Base-by-base conservation (phyloP, 495 filamentous ascomycete species). In the Baudoinia panamericana region DNA sequence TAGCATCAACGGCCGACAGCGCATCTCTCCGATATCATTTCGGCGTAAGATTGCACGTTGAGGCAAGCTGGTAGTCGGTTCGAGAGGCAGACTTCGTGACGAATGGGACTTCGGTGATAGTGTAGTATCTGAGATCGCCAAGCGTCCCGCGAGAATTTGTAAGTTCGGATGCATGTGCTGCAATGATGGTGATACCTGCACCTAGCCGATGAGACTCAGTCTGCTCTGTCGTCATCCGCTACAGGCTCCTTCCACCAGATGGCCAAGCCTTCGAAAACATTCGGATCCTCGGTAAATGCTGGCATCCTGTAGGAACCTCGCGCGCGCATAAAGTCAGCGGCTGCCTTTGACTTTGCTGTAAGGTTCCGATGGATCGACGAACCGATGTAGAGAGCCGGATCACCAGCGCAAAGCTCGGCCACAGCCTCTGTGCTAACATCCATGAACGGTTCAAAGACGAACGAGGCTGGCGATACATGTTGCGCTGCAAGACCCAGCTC, bases 401-500 rank as follows among this genome's bases (percentile, higher is more conserved):
- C 38, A 2, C 3, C 19, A 2, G 11, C 11, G 5, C 22, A 32
- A 5, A 41, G 20, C 5, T 28, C 22, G n/a, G 7, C 12, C 11
- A 21, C 23, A 18, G 8, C 8, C 12, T 29, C 20, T 12, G 13
- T 2, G 7, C 30, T 21, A 3, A 43, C 2, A 4, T 46, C 35
- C 43, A 46, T 39, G 24, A 31, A 46, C 3, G 31, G 19, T 36
- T 39, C 43, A 30, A 46, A 46, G 1, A 46, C 23, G 12, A 50
- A 25, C 0, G 28, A 0, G 5, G 18, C 12, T 0, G 5, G 10
- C 5, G 1, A 9, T 1, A 45, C 10, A 17, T 40, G 21, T 13
- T 45, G 11, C 16, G 3, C 19, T 4, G 34, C 46, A 13, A 17
- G 27, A 3, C 21, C 22, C 0, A 43, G 45, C 2, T 22, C 23